Conservation (phyloP, 257 asterid genomes). For the Plantago ovata region DNA sequence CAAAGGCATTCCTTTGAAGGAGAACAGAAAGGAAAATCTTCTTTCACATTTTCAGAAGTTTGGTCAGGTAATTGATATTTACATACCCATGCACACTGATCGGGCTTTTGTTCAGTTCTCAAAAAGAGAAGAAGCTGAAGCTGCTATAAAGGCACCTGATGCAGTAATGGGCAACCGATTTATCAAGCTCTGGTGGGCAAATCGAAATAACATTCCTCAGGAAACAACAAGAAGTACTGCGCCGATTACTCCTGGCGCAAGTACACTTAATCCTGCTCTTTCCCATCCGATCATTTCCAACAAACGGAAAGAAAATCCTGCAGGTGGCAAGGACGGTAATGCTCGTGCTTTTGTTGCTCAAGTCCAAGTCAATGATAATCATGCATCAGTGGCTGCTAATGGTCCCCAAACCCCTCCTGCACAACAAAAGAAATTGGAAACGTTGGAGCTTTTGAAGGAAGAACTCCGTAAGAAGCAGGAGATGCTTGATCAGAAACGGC, state of each 20-base stretch:
- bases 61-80: conserved; percentile 78
- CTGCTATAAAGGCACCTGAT: conserved; percentile 90
- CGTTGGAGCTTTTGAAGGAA: conserved; percentile 81
- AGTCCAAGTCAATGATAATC: conserved; percentile 36
- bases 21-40: conserved; percentile 85
- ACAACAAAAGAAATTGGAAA: conserved; percentile 73
- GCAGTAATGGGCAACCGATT: conserved; percentile 98
- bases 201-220: conserved; percentile 77
- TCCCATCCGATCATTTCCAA: conserved; percentile 33
- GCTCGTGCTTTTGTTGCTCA: conserved; percentile 32
- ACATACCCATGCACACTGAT: conserved; percentile 65
- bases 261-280: conserved; percentile 27
- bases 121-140: conserved; percentile 89
- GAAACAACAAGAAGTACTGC: conserved; percentile 38
- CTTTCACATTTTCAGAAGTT: conserved; percentile 87
- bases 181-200: conserved; percentile 97
- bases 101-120: conserved; percentile 92
- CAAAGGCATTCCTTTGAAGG: conserved; percentile 73
- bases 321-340: conserved; percentile 38
- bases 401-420: conserved; percentile 60
- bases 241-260: conserved; percentile 28
- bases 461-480: conserved; percentile 95
- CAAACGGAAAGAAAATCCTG: conserved; percentile 47
- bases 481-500: conserved; percentile 91
- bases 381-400: conserved; percentile 35